These are phyloP conservation scores for Tilletia setariae DNA, from an alignment of 1,284 basidiomycete genomes.

Conservation along the genomic window DNA sequence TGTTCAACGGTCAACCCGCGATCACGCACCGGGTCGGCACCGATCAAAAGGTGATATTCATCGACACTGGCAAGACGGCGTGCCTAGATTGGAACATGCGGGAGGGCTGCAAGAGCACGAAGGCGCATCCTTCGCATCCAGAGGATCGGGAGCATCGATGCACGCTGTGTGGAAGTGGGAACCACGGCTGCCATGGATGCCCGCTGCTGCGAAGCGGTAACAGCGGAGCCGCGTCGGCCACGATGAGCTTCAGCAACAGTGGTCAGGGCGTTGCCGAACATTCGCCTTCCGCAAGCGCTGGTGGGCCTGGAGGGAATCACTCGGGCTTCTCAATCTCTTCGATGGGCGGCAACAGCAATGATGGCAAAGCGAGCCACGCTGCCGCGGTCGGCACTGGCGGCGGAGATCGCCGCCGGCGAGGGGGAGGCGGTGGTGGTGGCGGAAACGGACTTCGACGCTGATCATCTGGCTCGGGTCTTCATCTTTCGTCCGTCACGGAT, in stretches of 20 bases:
- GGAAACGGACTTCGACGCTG: neutral
- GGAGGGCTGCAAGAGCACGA: neutral
- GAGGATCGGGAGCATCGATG: slow-evolving; percentile 11
- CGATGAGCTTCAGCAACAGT: too few species aligned
- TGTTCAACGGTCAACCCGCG: slow-evolving; percentile 5
- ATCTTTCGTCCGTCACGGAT: too few species aligned
- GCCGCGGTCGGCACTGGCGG: neutral
- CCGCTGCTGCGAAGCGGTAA: neutral
- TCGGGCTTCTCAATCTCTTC: too few species aligned
- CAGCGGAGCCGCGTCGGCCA: neutral
- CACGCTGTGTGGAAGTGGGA: neutral
- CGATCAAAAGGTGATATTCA: slow-evolving; percentile 4
- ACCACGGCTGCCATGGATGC: neutral
- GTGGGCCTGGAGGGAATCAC: neutral
- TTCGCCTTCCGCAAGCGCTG: neutral
- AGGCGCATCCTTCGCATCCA: neutral
- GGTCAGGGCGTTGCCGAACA: too few species aligned
- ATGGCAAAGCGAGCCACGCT: too few species aligned
- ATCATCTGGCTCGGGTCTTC: too few species aligned
- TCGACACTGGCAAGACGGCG: slow-evolving; percentile 11
- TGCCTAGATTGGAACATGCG: slow-evolving; percentile 11
- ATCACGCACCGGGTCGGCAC: slow-evolving; percentile 2
- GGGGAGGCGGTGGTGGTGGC: neutral
- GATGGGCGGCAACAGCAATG: too few species aligned
- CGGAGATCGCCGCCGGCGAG: neutral